Evolutionary conservation across 2,329 filamentous ascomycete species (phyloP), one percentile per base, ranked within the genome.

Genomic region (Fusarium brevicatenulatum): DNA sequence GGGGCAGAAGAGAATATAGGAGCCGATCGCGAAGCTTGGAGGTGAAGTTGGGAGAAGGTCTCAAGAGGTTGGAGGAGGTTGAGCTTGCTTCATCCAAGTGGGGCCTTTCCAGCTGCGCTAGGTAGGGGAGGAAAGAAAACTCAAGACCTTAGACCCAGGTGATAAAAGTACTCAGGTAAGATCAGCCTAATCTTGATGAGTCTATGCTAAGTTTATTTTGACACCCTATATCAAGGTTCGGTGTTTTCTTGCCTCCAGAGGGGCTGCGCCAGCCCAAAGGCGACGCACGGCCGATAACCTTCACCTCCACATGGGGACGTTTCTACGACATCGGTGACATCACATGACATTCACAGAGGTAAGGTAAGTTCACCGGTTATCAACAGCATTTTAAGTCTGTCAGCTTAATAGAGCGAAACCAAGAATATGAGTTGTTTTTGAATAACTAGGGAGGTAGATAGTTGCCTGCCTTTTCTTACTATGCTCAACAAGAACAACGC

Each of bases 21-120:
- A 72, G 66, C 64, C 63, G 66, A 69, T 67, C 63, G 50, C 69
- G 70, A 72, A 68, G 76, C 66, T 74, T 74, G 68, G 57, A 30
- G 68, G 60, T 77, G 70, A 68, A 80, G 70, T 74, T 73, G 61
- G 69, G 42, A 77, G 72, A 74, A 68, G 58, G 76, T 70, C 74
- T 72, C 71, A 65, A 78, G 79, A 82, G 80, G 80, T 80, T 81
- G 80, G 80, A 81, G 80, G 81, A 81, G 79, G 79, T 80, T 79
- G 78, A 83, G 82, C 81, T 82, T 81, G 80, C 78, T 78, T 81
- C 78, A 80, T 74, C 74, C 76, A 71, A 75, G 81, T 82, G 81
- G 81, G 80, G 80, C 59, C 77, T 76, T 32, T 67, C 54, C 59
- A 67, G 63, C 76, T 74, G 59, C 76, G 75, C 73, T 37, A 37